Conservation (phyloP, 2,329 filamentous ascomycete species). For the Reticulascus tulasneorum region DNA sequence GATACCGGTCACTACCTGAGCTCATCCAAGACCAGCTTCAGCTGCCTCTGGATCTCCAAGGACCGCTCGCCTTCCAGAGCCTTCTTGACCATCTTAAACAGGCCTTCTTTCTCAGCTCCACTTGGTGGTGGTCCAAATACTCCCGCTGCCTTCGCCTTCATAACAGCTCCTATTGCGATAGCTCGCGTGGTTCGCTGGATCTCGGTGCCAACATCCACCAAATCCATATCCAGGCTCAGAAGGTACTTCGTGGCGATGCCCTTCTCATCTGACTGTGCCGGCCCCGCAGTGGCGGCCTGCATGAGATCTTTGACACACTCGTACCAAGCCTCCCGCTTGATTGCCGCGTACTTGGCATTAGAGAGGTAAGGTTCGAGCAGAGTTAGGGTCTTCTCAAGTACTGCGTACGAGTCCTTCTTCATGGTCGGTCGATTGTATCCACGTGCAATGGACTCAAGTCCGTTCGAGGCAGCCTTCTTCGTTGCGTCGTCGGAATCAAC, state of each 20-base stretch:
- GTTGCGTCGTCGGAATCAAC: slow-evolving; percentile 51
- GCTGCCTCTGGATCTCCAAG: slow-evolving; percentile 39
- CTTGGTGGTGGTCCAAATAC: slow-evolving; percentile 31
- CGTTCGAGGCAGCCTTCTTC: slow-evolving; percentile 43
- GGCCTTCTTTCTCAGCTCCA: slow-evolving; percentile 16
- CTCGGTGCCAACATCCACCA: slow-evolving; percentile 45
- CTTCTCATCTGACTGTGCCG: slow-evolving; percentile 13
- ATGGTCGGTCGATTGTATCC: slow-evolving; percentile 43
- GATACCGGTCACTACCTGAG: slow-evolving; percentile 20
- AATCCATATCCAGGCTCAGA: slow-evolving; percentile 41
- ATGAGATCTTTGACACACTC: slow-evolving; percentile 44
- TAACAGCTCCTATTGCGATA: slow-evolving; percentile 39
- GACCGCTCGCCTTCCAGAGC: slow-evolving; percentile 39
- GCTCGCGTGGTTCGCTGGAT: slow-evolving; percentile 45
- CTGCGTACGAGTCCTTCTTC: slow-evolving; percentile 27
- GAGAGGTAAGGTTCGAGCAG: slow-evolving; percentile 37
- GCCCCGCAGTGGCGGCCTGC: slow-evolving; percentile 28
- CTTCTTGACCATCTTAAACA: slow-evolving; percentile 24
- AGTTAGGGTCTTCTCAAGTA: slow-evolving; percentile 36
- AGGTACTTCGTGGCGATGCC: slow-evolving; percentile 34
- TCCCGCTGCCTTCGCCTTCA: slow-evolving; percentile 37
- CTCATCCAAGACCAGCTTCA: slow-evolving; percentile 32
- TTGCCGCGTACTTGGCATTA: slow-evolving; percentile 31
- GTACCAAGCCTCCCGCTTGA: slow-evolving; percentile 52
- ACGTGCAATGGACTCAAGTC: slow-evolving; percentile 45